phyloP scores from a whole-genome alignment of 768 basidiomycete species.

The Suillus paluster region DNA sequence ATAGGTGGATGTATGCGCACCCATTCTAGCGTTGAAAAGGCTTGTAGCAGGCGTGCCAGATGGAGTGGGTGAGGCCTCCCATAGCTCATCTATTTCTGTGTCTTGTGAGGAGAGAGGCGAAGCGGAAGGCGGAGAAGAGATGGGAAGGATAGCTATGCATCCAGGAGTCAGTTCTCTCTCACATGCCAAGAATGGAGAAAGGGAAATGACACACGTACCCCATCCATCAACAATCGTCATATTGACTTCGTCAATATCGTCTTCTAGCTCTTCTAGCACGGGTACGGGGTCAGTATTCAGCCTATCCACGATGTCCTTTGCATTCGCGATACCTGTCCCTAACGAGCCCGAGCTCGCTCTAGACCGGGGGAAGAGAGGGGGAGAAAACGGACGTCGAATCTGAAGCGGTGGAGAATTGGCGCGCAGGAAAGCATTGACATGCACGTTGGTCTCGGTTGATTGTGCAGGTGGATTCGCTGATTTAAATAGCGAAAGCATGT shows the following conservation, averaged over 20 bases:
- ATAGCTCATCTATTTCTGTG: constrained; percentile 58
- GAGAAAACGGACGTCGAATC: constrained; percentile 35
- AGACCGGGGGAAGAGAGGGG: constrained; percentile 50
- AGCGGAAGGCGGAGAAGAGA: constrained; percentile 45
- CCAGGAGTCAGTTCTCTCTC: constrained; percentile 36
- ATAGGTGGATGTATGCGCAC: constrained; percentile 33
- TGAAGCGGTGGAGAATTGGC: constrained; percentile 31
- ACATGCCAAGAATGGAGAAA: background rate
- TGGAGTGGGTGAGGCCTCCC: constrained; percentile 49
- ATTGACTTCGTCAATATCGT: constrained; percentile 50
- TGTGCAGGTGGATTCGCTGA: constrained; percentile 18
- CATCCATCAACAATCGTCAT: constrained; percentile 68
- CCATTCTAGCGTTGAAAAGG: constrained; percentile 52
- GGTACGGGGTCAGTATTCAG: constrained; percentile 25
- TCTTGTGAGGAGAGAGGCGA: constrained; percentile 39
- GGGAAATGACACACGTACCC: constrained; percentile 47
- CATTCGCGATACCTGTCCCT: constrained; percentile 15
- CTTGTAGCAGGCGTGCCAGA: constrained; percentile 46
- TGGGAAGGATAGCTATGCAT: constrained; percentile 37
- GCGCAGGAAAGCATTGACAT: constrained; percentile 32
- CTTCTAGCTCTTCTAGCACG: constrained; percentile 43
- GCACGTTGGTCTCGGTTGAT: constrained; percentile 21
- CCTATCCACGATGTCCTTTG: constrained; percentile 33
- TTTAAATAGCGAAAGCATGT: constrained; percentile 33
- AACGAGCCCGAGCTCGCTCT: background rate